Conservation (phyloP, 106 monocot species). For the Dendrobium officinale region DNA sequence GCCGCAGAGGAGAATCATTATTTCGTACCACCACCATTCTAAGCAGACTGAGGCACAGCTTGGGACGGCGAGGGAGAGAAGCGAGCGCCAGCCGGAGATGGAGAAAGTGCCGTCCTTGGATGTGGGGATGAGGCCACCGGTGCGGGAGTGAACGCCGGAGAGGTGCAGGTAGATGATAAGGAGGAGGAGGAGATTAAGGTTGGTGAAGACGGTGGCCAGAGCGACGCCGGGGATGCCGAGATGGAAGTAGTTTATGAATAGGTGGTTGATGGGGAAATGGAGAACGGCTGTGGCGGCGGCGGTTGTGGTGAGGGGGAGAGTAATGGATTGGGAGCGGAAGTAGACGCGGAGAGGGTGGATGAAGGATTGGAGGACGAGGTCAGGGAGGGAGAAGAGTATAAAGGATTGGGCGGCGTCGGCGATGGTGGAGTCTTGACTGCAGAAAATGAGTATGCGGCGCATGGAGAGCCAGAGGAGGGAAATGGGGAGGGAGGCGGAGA, state of each 20-base stretch:
- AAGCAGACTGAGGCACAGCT: conserved; percentile 90
- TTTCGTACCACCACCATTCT: conserved; percentile 99
- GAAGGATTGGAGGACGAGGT: conserved; percentile 61
- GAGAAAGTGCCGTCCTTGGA: conserved; percentile 15
- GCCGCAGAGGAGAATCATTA: conserved; percentile 83
- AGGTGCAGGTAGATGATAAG: conserved; percentile 50
- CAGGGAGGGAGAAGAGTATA: conserved; percentile 59
- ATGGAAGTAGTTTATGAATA: conserved; percentile 40
- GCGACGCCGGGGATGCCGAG: conserved; percentile 73
- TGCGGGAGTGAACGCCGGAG: conserved; percentile 39
- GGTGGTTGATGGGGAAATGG: conserved; percentile 73
- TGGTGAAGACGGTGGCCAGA: conserved; percentile 43
- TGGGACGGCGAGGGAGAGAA: conserved; percentile 61
- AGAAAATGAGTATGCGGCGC: conserved; percentile 45
- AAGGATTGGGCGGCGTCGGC: conserved; percentile 40
- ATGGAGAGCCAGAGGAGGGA: conserved; percentile 48
- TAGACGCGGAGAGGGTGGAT: conserved; percentile 73
- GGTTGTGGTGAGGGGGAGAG: conserved; percentile 57
- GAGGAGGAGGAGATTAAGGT: conserved; percentile 53
- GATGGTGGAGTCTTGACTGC: conserved; percentile 55
- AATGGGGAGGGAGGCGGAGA: conserved; percentile 33
- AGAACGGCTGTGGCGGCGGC: conserved; percentile 44
- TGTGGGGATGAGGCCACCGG: conserved; percentile 25
- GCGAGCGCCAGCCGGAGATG: conserved; percentile 45
- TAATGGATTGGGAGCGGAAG: conserved; percentile 68